A percentile compares a stretch with the other conserved stretches of the same genome.
Evolutionary conservation across 495 filamentous ascomycete species (phyloP).

Genomic region (Zalerion maritima): DNA sequence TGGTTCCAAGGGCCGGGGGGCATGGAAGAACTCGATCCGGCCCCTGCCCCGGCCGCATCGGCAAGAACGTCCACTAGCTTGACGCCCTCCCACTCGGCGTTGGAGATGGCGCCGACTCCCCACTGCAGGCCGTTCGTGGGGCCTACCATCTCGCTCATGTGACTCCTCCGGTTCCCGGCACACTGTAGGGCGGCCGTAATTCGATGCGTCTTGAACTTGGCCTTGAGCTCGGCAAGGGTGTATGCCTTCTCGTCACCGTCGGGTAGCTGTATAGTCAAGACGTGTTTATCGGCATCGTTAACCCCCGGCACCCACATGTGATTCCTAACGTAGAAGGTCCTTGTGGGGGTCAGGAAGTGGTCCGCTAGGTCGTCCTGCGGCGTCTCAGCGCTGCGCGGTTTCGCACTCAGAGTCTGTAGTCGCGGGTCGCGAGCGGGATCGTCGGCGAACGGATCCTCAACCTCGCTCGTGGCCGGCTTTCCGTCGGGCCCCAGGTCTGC

Average conservation of each 20-base stretch:
- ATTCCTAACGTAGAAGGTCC: conserved; percentile 45
- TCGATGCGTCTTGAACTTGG: conserved; percentile 34
- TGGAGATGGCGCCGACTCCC: conserved; percentile 42
- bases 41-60: conserved; percentile 29
- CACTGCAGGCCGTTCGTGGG: conserved; percentile 45
- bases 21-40: conserved; percentile 1
- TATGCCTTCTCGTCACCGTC: conserved; percentile 37
- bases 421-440: conserved; percentile 36
- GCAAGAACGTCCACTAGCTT: conserved; percentile 41
- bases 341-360: conserved; percentile 36
- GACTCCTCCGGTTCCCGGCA: conserved; percentile 44
- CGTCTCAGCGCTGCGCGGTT: conserved; percentile 44
- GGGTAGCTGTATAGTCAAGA: conserved; percentile 36
- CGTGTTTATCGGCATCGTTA: conserved; percentile 26
- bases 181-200: conserved; percentile 47
- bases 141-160: conserved; percentile 40
- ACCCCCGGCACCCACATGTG: conserved; percentile 48
- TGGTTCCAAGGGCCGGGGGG: no score
- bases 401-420: conserved; percentile 29
- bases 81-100: conserved; percentile 47
- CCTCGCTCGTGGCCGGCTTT: conserved; percentile 21
- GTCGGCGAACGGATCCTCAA: conserved; percentile 40
- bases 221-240: conserved; percentile 36
- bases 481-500: conserved; percentile 39
- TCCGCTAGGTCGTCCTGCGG: conserved; percentile 28